These are phyloP conservation scores for Trypanosoma grayi DNA, from an alignment of 208 protist genomes.

Conservation along the genomic window DNA sequence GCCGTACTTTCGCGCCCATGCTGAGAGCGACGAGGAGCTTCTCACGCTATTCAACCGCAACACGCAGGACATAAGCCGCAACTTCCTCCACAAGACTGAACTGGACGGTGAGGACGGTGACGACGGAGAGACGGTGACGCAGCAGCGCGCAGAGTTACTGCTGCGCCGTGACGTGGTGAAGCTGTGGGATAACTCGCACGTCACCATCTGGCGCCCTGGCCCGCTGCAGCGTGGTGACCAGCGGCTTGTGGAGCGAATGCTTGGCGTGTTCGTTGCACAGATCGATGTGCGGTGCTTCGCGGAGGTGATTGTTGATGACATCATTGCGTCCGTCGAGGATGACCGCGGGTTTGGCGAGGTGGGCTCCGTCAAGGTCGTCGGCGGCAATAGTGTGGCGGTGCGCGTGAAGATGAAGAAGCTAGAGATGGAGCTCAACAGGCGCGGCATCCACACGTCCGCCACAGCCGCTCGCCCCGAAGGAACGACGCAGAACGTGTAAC, in stretches of 20 bases:
- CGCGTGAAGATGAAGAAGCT: slow-evolving; percentile 42
- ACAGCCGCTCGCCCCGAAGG: no score
- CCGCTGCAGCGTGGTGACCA: slow-evolving; percentile 28
- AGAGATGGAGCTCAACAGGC: slow-evolving; percentile 34
- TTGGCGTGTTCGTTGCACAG: slow-evolving; percentile 27
- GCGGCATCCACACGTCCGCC: slow-evolving; percentile 25
- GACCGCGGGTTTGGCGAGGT: slow-evolving; percentile 8
- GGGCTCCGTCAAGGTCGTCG: slow-evolving; percentile 39
- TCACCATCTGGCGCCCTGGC: slow-evolving; percentile 63
- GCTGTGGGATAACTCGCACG: slow-evolving; percentile 45
- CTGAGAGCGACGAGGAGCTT: slow-evolving; percentile 38
- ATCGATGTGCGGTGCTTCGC: slow-evolving; percentile 40
- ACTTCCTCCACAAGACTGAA: not conserved
- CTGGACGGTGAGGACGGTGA: not conserved
- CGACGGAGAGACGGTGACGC: slow-evolving; percentile 17
- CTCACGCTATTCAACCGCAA: slow-evolving; percentile 45
- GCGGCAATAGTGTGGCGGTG: slow-evolving; percentile 35
- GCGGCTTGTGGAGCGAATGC: slow-evolving; percentile 30
- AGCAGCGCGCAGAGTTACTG: slow-evolving; percentile 43
- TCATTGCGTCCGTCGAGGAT: slow-evolving; percentile 29
- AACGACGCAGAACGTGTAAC: no score
- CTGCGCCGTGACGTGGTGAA: slow-evolving; percentile 55
- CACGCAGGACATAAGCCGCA: not conserved
- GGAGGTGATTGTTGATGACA: slow-evolving; percentile 54
- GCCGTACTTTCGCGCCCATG: slow-evolving; percentile 51